Conservation (phyloP, 2,329 filamentous ascomycete species). For the Ambrosiella xylebori region DNA sequence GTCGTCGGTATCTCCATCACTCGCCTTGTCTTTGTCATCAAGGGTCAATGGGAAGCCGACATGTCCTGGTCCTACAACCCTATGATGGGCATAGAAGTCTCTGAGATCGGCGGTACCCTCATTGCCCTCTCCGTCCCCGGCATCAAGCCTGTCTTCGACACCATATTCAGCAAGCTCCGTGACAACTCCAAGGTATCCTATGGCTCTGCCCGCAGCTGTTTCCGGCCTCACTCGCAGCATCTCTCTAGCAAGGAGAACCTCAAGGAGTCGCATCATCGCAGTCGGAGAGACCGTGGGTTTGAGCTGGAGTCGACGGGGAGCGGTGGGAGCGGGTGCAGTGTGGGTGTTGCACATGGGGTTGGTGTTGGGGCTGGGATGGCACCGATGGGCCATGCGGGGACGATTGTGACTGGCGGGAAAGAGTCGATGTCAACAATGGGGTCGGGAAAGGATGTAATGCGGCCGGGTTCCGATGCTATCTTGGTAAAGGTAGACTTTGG, state of each 20-base stretch:
- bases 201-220: constrained; percentile 18
- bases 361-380: neutral
- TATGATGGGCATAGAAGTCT: constrained; percentile 31
- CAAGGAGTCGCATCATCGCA: constrained; percentile 9
- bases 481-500: constrained; percentile 23
- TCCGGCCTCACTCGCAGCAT: constrained; percentile 19
- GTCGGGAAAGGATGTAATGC: constrained; percentile 11
- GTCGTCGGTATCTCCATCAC: constrained; percentile 32
- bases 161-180: constrained; percentile 17
- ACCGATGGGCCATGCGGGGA: constrained; percentile 3
- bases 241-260: constrained; percentile 13
- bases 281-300: constrained; percentile 6
- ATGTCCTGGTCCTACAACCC: constrained; percentile 34
- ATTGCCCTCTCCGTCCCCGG: constrained; percentile 34
- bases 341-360: neutral
- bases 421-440: constrained; percentile 16
- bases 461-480: constrained; percentile 18
- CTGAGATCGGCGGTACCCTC: constrained; percentile 32
- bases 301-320: constrained; percentile 10
- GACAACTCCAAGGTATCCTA: constrained; percentile 14
- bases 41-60: constrained; percentile 29
- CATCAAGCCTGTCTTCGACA: constrained; percentile 29
- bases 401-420: constrained; percentile 7
- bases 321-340: neutral
- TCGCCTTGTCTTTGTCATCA: constrained; percentile 29